phyloP scores from a whole-genome alignment of 169 alveolate genomes.

The Plasmodium malariae region DNA sequence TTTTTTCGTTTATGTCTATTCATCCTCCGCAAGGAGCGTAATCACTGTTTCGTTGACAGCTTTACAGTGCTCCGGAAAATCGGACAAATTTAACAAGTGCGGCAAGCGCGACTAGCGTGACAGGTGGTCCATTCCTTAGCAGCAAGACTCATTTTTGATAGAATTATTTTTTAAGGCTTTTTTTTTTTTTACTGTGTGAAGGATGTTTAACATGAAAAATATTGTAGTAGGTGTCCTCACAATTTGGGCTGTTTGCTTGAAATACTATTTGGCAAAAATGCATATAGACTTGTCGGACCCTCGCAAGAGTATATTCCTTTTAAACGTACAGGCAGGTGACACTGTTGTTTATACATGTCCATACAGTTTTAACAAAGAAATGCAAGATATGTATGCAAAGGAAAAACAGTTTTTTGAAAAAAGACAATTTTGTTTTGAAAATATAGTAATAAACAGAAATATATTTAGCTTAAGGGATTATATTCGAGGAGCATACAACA shows the following conservation, averaged over 20 bases:
- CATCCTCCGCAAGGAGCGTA: no score
- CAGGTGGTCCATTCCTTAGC: no score
- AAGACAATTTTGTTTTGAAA: conserved; percentile 22
- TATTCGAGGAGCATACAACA: conserved; percentile 35
- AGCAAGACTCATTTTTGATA: no score
- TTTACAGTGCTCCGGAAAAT: no score
- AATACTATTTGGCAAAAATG: background rate
- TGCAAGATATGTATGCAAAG: background rate
- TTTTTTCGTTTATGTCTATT: no score
- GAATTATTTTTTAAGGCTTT: no score
- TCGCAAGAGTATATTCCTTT: background rate
- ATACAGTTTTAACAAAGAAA: background rate
- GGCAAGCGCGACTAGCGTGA: no score
- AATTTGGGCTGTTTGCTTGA: background rate
- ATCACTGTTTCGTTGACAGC: no score
- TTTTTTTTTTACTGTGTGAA: background rate
- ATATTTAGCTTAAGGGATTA: background rate
- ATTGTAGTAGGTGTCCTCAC: background rate
- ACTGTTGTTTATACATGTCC: conserved; percentile 49
- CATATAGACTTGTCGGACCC: background rate
- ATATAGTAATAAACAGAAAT: background rate
- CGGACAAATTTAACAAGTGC: no score
- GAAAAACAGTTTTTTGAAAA: conserved; percentile 12
- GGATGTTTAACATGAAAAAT: background rate
- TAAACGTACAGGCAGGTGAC: conserved; percentile 47